Evolutionary conservation across 345 rosid species (phyloP).

Genomic region (Kandelia obovata): DNA sequence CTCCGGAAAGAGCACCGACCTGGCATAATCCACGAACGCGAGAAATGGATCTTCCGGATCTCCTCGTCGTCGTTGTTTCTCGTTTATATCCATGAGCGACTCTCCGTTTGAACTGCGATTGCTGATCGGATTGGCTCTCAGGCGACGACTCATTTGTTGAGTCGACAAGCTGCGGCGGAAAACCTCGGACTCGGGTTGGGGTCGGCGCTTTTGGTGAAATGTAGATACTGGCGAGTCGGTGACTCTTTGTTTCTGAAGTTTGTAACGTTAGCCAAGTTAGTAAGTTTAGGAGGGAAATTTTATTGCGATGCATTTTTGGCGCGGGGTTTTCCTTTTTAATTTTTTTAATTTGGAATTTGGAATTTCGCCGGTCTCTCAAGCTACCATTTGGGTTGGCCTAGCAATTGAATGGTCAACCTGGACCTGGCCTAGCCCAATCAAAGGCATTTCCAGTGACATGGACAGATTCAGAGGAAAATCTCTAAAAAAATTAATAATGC

Average conservation of each 20-base stretch:
- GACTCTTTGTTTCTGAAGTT: too few relatives aligned
- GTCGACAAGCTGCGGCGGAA: background rate
- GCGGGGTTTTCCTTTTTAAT: background rate
- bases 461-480: too few relatives aligned
- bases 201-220: background rate
- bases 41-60: conserved; percentile 58
- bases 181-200: background rate
- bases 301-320: conserved; percentile 1
- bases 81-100: conserved; percentile 40
- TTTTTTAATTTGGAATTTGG: too few relatives aligned
- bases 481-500: too few relatives aligned
- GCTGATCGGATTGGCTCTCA: background rate
- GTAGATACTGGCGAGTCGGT: too few relatives aligned
- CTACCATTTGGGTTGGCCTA: background rate
- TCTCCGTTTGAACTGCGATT: conserved; percentile 8
- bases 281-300: conserved; percentile 2
- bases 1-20: conserved; percentile 47
- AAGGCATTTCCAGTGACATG: too few relatives aligned
- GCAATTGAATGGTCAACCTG: background rate
- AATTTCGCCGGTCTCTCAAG: background rate
- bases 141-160: background rate
- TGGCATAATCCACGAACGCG: conserved; percentile 68
- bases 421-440: too few relatives aligned
- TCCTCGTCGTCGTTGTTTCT: background rate
- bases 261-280: too few relatives aligned